Evolutionary conservation across 179 eudicot species (phyloP).

Genomic region (Heliamphora pulchella): DNA sequence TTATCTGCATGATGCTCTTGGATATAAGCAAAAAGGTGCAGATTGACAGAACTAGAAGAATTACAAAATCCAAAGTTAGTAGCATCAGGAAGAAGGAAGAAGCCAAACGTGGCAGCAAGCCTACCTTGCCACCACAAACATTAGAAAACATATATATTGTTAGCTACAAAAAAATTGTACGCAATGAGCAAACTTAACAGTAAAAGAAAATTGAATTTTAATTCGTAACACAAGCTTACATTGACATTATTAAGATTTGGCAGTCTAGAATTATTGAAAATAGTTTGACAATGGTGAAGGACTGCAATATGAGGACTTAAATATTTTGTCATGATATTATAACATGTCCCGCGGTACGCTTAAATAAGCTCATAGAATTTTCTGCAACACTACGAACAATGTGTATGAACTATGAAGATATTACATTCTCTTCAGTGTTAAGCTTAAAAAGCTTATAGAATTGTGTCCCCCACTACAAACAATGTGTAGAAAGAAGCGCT

Average conservation of each 20-base stretch:
- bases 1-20: conserved; percentile 38
- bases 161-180: not conserved
- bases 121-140: not conserved
- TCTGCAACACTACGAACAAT: no score
- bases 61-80: conserved; percentile 6
- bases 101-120: not conserved
- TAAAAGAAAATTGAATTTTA: not conserved
- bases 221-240: not conserved
- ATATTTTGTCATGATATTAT: not conserved
- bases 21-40: conserved; percentile 3
- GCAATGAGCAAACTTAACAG: not conserved
- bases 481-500: not conserved
- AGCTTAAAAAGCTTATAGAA: not conserved
- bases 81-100: not conserved
- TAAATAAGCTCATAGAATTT: no score
- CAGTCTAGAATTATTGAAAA: not conserved
- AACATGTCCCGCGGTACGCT: no score
- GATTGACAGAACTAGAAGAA: not conserved
- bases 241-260: not conserved
- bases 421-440: not conserved
- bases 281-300: not conserved
- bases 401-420: not conserved
- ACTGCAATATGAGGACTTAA: not conserved
- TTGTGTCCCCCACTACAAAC: not conserved
- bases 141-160: not conserved